Conservation (phyloP, 164 flowering plant species). For the grape (Vitis vinifera) region DNA sequence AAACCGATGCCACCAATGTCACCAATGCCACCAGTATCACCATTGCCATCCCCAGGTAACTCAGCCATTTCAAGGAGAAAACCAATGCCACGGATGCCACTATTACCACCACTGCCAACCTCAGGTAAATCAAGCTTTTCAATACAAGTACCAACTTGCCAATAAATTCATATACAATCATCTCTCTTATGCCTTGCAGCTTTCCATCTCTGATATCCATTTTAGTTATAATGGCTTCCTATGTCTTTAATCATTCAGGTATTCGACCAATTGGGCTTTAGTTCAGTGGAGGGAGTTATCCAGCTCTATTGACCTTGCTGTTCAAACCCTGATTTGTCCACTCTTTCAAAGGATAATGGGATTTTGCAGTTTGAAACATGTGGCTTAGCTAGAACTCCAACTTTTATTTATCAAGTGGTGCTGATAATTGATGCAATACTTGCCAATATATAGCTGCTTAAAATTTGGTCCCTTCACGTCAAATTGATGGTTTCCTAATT, state of each 20-base stretch:
- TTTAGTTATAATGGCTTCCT: background rate
- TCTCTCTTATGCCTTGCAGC: background rate
- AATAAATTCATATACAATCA: background rate
- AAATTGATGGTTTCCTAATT: background rate
- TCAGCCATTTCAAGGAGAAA: background rate
- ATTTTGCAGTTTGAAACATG: no score
- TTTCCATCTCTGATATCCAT: background rate
- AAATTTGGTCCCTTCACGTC: background rate
- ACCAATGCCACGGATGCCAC: conserved; percentile 6
- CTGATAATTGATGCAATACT: background rate
- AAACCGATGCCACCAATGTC: conserved; percentile 27
- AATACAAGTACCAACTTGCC: background rate
- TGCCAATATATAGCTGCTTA: background rate
- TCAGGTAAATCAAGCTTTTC: background rate
- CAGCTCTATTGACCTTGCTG: background rate
- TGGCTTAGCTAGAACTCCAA: background rate
- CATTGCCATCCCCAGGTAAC: no score
- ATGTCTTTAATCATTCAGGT: conserved; percentile 12
- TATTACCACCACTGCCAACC: background rate
- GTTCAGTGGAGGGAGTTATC: background rate
- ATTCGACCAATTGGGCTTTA: conserved; percentile 13
- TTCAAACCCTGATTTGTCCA: background rate
- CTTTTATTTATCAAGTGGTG: background rate
- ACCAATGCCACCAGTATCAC: conserved; percentile 7
- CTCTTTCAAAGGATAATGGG: background rate